A percentile compares a stretch with the other conserved stretches of the same genome.
Evolutionary conservation across 2,329 filamentous ascomycete genomes (phyloP).

Genomic region (Proliferodiscus dingleyae): DNA sequence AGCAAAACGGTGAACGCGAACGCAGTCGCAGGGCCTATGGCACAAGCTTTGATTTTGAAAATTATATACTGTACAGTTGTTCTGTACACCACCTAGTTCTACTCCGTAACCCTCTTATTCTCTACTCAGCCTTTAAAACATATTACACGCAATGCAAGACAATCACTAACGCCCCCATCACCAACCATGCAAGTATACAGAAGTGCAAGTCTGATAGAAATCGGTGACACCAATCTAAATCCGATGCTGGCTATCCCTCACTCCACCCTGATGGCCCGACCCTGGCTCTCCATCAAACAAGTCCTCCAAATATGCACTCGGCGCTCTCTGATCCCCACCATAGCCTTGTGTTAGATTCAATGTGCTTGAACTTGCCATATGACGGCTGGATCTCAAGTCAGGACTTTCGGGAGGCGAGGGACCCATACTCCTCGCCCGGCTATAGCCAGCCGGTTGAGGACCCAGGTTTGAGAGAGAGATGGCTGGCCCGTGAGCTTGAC

Average conservation of each 20-base stretch:
- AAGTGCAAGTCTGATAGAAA: no score
- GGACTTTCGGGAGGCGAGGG: constrained; percentile 59
- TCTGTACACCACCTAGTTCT: no score
- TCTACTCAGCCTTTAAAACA: no score
- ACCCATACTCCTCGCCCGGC: constrained; percentile 40
- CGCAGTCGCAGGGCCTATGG: no score
- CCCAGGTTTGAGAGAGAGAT: constrained; percentile 56
- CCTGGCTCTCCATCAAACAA: constrained; percentile 59
- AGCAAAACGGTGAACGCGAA: no score
- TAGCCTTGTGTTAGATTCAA: constrained; percentile 59
- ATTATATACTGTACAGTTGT: no score
- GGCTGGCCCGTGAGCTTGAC: constrained; percentile 37
- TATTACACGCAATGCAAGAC: no score
- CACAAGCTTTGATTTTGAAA: no score
- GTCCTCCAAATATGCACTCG: constrained; percentile 87
- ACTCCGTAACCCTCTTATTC: no score
- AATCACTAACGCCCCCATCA: no score
- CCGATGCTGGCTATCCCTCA: background rate
- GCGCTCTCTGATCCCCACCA: constrained; percentile 55
- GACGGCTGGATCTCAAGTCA: constrained; percentile 34
- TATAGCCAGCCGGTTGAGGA: constrained; percentile 46
- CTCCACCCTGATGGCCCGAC: constrained; percentile 13
- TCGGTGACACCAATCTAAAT: no score
- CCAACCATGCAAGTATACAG: no score
- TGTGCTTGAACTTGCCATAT: constrained; percentile 54